Conservation (phyloP, 176 grass and related monocot genomes). For the Phyllostachys edulis region DNA sequence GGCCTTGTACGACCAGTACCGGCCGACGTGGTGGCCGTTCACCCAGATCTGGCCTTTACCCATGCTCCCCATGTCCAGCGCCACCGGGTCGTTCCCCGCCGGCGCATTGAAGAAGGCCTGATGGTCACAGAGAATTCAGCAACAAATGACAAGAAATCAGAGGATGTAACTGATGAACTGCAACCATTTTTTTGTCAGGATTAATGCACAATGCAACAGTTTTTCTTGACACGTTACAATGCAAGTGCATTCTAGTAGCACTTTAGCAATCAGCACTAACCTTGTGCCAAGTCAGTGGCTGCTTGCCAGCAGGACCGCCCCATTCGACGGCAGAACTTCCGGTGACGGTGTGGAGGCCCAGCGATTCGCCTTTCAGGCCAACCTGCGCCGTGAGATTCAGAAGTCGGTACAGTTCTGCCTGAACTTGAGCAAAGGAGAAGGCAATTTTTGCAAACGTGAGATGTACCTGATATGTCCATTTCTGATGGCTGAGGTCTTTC, state of each 20-base stretch:
- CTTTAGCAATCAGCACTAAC: conserved; percentile 20
- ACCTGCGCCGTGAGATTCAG: conserved; percentile 41
- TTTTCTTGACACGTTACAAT: neutral
- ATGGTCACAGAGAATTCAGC: neutral
- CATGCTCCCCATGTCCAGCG: conserved; percentile 96
- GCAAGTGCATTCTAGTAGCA: neutral
- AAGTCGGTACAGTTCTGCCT: neutral
- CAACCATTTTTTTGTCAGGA: neutral
- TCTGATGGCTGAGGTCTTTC: conserved; percentile 72
- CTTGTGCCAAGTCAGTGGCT: conserved; percentile 95
- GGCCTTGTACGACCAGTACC: conserved; percentile 84
- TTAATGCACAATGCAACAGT: neutral
- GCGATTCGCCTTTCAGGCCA: conserved; percentile 72
- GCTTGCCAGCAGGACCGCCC: conserved; percentile 41
- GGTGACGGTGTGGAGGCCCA: conserved; percentile 52
- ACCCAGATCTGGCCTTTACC: conserved; percentile 95
- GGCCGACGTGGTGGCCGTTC: conserved; percentile 73
- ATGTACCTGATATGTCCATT: conserved; percentile 88
- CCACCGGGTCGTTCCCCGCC: conserved; percentile 65
- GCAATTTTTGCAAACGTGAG: neutral
- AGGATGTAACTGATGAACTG: neutral
- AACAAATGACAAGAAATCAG: neutral
- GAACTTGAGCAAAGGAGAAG: neutral
- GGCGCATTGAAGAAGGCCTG: conserved; percentile 85
- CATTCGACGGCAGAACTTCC: conserved; percentile 81